Evolutionary conservation across 441 rosid genomes (phyloP).

Genomic region (Iberis amara): DNA sequence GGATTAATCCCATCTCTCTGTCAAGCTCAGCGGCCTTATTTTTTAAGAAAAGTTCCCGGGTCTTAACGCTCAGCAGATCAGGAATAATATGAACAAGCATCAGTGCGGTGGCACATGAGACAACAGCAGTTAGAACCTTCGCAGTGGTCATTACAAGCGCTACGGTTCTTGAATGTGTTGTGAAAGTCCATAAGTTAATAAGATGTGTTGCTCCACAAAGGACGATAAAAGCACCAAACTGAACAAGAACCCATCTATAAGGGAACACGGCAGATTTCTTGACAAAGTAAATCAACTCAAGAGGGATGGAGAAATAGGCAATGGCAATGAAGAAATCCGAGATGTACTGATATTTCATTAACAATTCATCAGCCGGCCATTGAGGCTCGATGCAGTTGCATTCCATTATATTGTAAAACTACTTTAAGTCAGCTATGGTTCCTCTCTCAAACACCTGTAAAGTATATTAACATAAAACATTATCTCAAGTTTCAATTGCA

Average conservation of each 20-base stretch:
- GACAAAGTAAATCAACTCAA: constrained; percentile 89
- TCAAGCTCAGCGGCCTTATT: constrained; percentile 95
- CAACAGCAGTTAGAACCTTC: constrained; percentile 73
- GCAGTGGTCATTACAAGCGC: constrained; percentile 81
- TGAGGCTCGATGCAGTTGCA: constrained; percentile 93
- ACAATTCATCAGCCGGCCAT: constrained; percentile 79
- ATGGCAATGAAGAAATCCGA: constrained; percentile 95
- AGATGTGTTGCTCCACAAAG: constrained; percentile 96
- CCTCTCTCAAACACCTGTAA: constrained; percentile 39
- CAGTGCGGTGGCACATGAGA: constrained; percentile 93
- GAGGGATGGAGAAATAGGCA: constrained; percentile 92
- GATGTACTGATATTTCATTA: constrained; percentile 92
- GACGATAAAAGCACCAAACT: constrained; percentile 97
- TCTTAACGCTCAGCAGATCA: constrained; percentile 83
- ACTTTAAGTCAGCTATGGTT: constrained; percentile 10
- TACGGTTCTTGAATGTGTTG: constrained; percentile 63
- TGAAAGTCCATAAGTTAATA: constrained; percentile 86
- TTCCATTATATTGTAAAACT: constrained; percentile 46
- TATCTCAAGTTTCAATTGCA: background rate
- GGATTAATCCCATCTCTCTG: constrained; percentile 91
- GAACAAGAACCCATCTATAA: constrained; percentile 97
- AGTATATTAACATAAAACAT: background rate
- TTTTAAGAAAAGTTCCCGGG: constrained; percentile 80
- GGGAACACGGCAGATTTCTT: constrained; percentile 95
- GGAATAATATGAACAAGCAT: constrained; percentile 98